Evolutionary conservation across 2,329 filamentous ascomycete species (phyloP).

Genomic region (Fusarium sp.): DNA sequence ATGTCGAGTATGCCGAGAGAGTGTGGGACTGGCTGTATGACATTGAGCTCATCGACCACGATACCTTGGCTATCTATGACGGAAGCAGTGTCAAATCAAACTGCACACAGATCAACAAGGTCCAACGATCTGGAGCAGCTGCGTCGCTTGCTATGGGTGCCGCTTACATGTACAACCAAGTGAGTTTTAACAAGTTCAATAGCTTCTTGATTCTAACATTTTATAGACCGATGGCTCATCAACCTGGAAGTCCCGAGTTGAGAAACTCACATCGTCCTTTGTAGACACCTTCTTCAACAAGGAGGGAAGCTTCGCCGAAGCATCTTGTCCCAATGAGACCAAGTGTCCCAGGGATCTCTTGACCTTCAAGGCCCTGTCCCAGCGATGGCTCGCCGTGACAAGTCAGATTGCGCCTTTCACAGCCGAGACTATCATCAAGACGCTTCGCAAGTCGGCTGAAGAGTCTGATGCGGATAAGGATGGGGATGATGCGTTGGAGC

Average conservation of each 20-base stretch:
- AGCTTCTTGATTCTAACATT: slow-evolving; percentile 1
- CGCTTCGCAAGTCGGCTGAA: slow-evolving; percentile 61
- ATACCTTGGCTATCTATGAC: slow-evolving; percentile 72
- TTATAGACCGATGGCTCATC: slow-evolving; percentile 14
- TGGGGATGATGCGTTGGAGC: slow-evolving; percentile 57
- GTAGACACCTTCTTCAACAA: slow-evolving; percentile 61
- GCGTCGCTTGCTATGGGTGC: slow-evolving; percentile 70
- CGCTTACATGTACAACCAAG: slow-evolving; percentile 75
- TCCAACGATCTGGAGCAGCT: slow-evolving; percentile 74
- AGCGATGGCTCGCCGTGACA: slow-evolving; percentile 71
- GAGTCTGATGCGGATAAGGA: slow-evolving; percentile 62
- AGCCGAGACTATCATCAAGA: slow-evolving; percentile 63
- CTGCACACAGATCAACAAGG: slow-evolving; percentile 68
- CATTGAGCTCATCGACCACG: slow-evolving; percentile 67
- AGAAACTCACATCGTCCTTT: slow-evolving; percentile 63
- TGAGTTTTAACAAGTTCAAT: slow-evolving; percentile 43
- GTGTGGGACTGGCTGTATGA: slow-evolving; percentile 69
- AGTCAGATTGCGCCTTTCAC: slow-evolving; percentile 71
- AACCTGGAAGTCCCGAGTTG: slow-evolving; percentile 65
- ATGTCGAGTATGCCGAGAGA: slow-evolving; percentile 69
- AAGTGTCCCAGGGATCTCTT: slow-evolving; percentile 76
- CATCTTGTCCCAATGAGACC: slow-evolving; percentile 67
- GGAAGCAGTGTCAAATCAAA: slow-evolving; percentile 66
- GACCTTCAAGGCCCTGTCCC: slow-evolving; percentile 76
- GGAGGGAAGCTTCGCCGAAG: slow-evolving; percentile 70